These are phyloP conservation scores for Trichoderma koningii DNA, from an alignment of 2,329 filamentous ascomycete genomes.

Conservation along the genomic window DNA sequence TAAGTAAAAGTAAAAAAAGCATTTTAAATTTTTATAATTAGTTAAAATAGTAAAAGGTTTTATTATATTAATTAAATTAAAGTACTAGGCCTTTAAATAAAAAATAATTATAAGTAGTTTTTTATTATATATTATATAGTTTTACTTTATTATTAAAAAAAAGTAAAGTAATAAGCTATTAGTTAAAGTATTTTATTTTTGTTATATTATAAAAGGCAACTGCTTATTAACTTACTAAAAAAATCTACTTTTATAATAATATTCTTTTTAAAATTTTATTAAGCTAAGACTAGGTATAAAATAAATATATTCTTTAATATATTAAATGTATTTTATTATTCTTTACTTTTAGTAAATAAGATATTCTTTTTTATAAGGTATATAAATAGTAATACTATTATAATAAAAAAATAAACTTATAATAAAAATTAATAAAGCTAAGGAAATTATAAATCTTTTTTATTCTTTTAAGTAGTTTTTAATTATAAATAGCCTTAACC, in stretches of 20 bases:
- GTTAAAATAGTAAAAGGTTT: background rate
- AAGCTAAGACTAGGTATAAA: background rate
- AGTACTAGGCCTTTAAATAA: background rate
- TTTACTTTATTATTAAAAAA: background rate
- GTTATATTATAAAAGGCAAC: background rate
- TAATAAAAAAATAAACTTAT: background rate
- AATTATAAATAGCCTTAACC: background rate
- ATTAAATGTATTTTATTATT: background rate
- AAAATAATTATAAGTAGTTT: too few species aligned
- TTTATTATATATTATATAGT: constrained; percentile 17
- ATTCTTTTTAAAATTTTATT: background rate
- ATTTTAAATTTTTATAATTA: constrained; percentile 7
- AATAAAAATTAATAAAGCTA: background rate
- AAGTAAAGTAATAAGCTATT: background rate
- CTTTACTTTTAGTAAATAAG: too few species aligned
- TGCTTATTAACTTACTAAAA: background rate
- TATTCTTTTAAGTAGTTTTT: background rate
- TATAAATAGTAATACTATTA: background rate
- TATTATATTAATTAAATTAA: background rate
- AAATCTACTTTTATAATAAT: background rate
- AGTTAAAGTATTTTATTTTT: background rate
- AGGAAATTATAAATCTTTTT: background rate
- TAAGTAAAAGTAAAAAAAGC: background rate
- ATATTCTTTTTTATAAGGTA: too few species aligned
- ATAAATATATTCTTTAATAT: background rate